Evolutionary conservation across 176 grass and related monocot genomes (phyloP).

Genomic region (Urochloa ruziziensis): DNA sequence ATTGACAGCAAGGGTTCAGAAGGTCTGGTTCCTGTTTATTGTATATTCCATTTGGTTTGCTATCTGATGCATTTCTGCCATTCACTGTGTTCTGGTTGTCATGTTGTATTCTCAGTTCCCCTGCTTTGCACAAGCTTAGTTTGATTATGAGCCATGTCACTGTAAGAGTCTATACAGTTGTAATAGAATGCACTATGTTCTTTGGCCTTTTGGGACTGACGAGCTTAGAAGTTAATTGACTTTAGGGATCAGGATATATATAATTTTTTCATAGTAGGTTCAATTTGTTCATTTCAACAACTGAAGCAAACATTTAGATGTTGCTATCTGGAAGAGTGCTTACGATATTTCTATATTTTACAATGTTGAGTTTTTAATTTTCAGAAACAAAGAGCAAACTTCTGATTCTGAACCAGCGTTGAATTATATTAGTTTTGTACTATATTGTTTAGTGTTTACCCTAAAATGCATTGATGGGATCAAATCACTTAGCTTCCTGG

Average conservation of each 20-base stretch:
- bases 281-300: neutral
- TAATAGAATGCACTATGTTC: neutral
- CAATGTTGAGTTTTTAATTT: neutral
- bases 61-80: neutral
- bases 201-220: neutral
- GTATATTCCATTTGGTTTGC: conserved; percentile 19
- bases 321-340: neutral
- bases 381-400: neutral
- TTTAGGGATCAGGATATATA: neutral
- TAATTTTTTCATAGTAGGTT: neutral
- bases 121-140: neutral
- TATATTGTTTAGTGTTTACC: neutral
- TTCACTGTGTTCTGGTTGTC: neutral
- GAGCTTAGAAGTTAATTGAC: neutral
- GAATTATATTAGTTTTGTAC: conserved; percentile 4
- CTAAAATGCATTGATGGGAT: neutral
- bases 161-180: neutral
- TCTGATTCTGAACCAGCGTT: neutral
- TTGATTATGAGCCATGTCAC: conserved; percentile 15
- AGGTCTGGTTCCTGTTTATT: conserved; percentile 49
- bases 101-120: neutral
- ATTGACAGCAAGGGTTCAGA: conserved; percentile 94
- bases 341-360: neutral
- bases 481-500: neutral
- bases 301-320: neutral